Percentiles rank a stretch among this genome's conserved stretches.
These are phyloP conservation scores for Termitomyces sp. DNA, from an alignment of 768 basidiomycete genomes.

Conservation along the genomic window DNA sequence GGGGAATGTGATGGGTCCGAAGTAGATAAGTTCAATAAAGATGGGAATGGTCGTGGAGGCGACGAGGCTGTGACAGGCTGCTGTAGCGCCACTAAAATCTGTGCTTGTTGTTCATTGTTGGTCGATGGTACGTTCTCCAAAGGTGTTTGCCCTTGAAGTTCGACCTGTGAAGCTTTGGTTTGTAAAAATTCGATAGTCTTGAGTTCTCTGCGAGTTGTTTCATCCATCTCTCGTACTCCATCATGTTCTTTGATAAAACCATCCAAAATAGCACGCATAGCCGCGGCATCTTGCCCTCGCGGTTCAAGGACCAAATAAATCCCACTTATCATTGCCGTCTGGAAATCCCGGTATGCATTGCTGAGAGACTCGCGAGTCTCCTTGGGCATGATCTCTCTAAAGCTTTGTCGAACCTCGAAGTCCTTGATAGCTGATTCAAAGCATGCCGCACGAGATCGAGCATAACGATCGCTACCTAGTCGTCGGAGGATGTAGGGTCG, in stretches of 20 bases:
- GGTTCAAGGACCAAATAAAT: slow-evolving; percentile 84
- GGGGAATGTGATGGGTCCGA: slow-evolving; percentile 25
- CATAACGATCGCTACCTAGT: slow-evolving; percentile 76
- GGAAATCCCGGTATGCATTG: slow-evolving; percentile 85
- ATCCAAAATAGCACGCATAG: slow-evolving; percentile 80
- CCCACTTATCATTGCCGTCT: slow-evolving; percentile 86
- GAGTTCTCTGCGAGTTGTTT: slow-evolving; percentile 78
- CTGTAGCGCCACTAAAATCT: slow-evolving; percentile 49
- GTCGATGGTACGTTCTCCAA: slow-evolving; percentile 25
- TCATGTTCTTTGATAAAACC: slow-evolving; percentile 72
- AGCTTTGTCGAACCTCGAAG: slow-evolving; percentile 73
- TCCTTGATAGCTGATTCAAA: slow-evolving; percentile 91
- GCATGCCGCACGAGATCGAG: slow-evolving; percentile 79
- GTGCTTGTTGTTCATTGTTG: slow-evolving; percentile 43
- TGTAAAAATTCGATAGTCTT: slow-evolving; percentile 85
- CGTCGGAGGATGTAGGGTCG: slow-evolving; percentile 86
- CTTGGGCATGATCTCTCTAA: slow-evolving; percentile 57
- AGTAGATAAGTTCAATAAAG: slow-evolving; percentile 28
- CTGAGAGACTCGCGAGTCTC: slow-evolving; percentile 70
- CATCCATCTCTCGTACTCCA: slow-evolving; percentile 68
- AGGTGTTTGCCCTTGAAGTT: slow-evolving; percentile 32
- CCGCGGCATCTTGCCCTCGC: slow-evolving; percentile 60
- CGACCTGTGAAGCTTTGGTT: slow-evolving; percentile 59
- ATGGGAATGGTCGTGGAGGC: slow-evolving; percentile 30
- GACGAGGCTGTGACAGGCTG: slow-evolving; percentile 35